Evolutionary conservation across 75 land plant species (phyloP), one percentile per base, ranked within the genome.

Genomic region (Adiantum capillusveneris): DNA sequence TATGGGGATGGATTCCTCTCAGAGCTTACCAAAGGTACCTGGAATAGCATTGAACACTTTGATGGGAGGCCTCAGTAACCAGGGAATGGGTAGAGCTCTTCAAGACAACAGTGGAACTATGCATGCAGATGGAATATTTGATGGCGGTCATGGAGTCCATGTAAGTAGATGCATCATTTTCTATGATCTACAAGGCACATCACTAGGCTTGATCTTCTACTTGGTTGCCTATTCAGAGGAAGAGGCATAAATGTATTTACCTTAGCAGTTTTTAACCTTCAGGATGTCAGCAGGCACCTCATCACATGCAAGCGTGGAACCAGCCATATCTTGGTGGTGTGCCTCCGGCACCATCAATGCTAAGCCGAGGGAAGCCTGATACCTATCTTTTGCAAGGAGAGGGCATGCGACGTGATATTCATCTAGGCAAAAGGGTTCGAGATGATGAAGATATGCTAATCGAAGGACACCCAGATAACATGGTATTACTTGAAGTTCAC

Each of bases 51-150:
- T 34, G 37, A 34, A 34, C 9, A 5, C 37, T 34, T 34, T 34
- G 3, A 34, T 34, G 37, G 37, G 37, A 9, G 37, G 37, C 37
- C 37, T 34, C 37, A 34, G 50, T 46, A 46, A 21, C 50, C 22
- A 18, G 50, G 50, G 50, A 46, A 6, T 46, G 50, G 17, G 22
- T n/a, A 46, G 50, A 46, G 50, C 22, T 18, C 50, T 46, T 14
- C 50, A 46, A 18, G 22, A n/a, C 5, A 18, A 17, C 22, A 46
- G 50, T 46, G 18, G 12, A 46, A 17, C 13, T 14, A 18, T 18
- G 22, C 50, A n/a, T 46, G 5, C 22, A 3, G 50, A 46, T 17
- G 50, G 50, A 6, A 46, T 18, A 6, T 46, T 46, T 14, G 22
- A 46, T 3, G 22, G 2, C 14, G 50, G 50, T 2, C 50, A 18